These are phyloP conservation scores for Alternaria conjuncta DNA, from an alignment of 2,329 filamentous ascomycete genomes.

Conservation along the genomic window DNA sequence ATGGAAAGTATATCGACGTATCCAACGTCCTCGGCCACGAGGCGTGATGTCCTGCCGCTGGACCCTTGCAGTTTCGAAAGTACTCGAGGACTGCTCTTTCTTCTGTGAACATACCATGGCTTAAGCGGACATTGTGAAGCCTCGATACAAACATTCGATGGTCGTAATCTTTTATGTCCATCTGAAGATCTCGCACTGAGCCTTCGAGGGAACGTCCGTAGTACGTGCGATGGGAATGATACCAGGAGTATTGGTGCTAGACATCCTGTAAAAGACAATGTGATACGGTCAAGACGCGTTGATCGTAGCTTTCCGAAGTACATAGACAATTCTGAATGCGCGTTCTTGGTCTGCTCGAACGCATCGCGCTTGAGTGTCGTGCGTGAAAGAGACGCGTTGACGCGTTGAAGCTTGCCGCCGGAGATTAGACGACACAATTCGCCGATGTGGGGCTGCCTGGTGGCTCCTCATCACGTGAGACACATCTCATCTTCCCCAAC, in stretches of 20 bases:
- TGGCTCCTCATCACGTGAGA: fast-evolving
- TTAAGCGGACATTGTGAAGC: too few species aligned
- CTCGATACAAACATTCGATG: too few species aligned
- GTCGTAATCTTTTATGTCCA: not conserved
- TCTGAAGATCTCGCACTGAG: not conserved
- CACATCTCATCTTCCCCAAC: not conserved
- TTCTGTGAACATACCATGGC: not conserved
- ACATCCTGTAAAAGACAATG: not conserved
- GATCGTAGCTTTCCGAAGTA: not conserved
- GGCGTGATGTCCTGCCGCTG: not conserved
- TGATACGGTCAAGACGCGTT: not conserved
- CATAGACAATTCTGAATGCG: fast-evolving
- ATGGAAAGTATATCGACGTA: not conserved
- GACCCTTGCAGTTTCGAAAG: not conserved
- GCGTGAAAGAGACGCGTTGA: not conserved
- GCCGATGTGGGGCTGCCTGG: not conserved
- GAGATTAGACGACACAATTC: not conserved
- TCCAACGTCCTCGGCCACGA: not conserved
- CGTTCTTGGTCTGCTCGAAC: not conserved
- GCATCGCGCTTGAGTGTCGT: not conserved
- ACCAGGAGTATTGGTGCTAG: not conserved
- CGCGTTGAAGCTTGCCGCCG: not conserved
- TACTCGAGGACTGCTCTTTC: not conserved
- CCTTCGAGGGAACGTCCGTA: not conserved
- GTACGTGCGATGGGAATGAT: not conserved